A percentile compares a stretch with the other conserved stretches of the same genome.
These are phyloP conservation scores for Sabuloglossum arenarium DNA, from an alignment of 495 filamentous ascomycete genomes.

Conservation along the genomic window DNA sequence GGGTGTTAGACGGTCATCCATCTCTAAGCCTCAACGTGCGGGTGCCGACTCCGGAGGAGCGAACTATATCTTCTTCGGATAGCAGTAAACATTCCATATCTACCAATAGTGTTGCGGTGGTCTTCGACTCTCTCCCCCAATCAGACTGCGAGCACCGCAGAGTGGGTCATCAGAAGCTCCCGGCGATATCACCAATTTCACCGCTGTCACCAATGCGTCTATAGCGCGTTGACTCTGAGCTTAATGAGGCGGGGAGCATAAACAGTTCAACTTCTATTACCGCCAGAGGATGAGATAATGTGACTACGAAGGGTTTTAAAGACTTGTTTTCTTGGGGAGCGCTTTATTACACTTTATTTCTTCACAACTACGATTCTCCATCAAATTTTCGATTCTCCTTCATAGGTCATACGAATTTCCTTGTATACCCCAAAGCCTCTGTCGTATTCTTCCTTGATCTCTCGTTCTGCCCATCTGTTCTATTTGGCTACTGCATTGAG, in stretches of 20 bases:
- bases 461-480: background rate
- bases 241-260: background rate
- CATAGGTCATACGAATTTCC: background rate
- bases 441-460: background rate
- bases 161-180: conserved; percentile 19
- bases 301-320: background rate
- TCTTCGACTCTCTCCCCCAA: background rate
- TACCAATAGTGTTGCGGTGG: background rate
- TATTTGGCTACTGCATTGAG: background rate
- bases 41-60: conserved; percentile 23
- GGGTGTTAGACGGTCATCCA: conserved; percentile 26
- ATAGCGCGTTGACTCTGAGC: background rate
- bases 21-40: background rate
- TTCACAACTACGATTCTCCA: too few relatives aligned
- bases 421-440: background rate
- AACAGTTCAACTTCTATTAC: background rate
- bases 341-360: too few relatives aligned
- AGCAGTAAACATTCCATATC: conserved; percentile 21
- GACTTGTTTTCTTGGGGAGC: background rate
- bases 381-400: background rate
- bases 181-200: conserved; percentile 46
- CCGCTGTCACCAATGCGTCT: conserved; percentile 27
- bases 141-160: background rate
- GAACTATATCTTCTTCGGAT: conserved; percentile 43
- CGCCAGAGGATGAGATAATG: background rate